Conservation (phyloP, 129 eudicot genomes). For the Lactuca saligna region DNA sequence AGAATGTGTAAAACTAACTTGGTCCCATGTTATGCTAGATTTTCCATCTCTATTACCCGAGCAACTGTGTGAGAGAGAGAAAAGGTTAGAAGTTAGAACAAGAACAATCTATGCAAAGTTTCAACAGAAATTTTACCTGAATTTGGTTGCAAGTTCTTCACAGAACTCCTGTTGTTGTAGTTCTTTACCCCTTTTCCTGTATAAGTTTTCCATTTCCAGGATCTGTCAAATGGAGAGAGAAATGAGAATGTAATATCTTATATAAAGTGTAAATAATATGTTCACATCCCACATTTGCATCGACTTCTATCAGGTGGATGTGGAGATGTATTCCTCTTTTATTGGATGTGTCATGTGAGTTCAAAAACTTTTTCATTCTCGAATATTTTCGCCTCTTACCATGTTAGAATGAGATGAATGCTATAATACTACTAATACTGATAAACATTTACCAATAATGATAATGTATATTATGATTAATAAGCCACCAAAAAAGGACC, state of each 20-base stretch:
- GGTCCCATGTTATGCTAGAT: slow-evolving; percentile 28
- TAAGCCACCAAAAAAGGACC: too few species aligned
- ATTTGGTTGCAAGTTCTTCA: slow-evolving; percentile 66
- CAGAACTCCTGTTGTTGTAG: slow-evolving; percentile 44
- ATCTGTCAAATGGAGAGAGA: slow-evolving; percentile 34
- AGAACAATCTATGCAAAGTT: background rate
- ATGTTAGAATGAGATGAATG: too few species aligned
- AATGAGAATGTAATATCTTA: background rate
- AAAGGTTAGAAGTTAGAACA: background rate
- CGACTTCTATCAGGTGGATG: background rate
- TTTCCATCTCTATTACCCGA: slow-evolving; percentile 35
- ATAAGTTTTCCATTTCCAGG: slow-evolving; percentile 57
- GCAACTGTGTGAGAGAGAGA: slow-evolving; percentile 24
- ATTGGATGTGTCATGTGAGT: background rate
- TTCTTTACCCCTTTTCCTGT: slow-evolving; percentile 44
- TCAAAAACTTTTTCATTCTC: background rate
- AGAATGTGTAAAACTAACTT: slow-evolving; percentile 27
- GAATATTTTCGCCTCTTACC: too few species aligned
- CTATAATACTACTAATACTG: too few species aligned
- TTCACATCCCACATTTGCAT: too few species aligned
- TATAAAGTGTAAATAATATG: too few species aligned
- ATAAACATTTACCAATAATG: too few species aligned
- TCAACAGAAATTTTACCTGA: slow-evolving; percentile 42
- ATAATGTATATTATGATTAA: too few species aligned
- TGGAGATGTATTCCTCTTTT: background rate